Percentiles rank a stretch among this genome's conserved stretches.
These are phyloP conservation scores for Coniosporium tulheliwenetii DNA, from an alignment of 2,329 filamentous ascomycete genomes.

Conservation along the genomic window DNA sequence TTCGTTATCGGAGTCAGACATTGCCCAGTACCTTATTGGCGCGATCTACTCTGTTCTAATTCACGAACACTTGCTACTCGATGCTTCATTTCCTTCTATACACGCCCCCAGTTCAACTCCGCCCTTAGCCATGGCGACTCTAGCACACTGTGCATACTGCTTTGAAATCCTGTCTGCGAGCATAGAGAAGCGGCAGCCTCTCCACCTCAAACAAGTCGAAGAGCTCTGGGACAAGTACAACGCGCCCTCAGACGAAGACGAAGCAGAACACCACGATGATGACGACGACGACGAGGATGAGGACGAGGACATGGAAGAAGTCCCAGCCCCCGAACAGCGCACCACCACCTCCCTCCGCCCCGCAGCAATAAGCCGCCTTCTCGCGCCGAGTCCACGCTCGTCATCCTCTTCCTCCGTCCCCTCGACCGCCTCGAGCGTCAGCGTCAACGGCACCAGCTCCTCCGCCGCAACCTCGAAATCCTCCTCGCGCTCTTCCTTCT, in stretches of 20 bases:
- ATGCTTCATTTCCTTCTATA: too few species aligned
- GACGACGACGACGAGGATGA: constrained; percentile 9
- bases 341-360: constrained; percentile 13
- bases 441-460: constrained; percentile 25
- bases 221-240: constrained; percentile 47
- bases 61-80: too few species aligned
- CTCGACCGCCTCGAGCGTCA: constrained; percentile 29
- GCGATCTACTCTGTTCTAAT: too few species aligned
- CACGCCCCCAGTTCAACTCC: too few species aligned
- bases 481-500: constrained; percentile 14
- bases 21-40: too few species aligned
- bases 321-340: constrained; percentile 9
- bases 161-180: constrained; percentile 74
- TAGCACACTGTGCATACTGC: constrained; percentile 79
- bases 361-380: constrained; percentile 28
- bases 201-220: constrained; percentile 55
- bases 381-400: constrained; percentile 25
- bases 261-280: constrained; percentile 21
- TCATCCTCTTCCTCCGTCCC: constrained; percentile 33
- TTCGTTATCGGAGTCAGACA: too few species aligned
- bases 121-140: constrained; percentile 52
- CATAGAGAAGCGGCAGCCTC: constrained; percentile 52
- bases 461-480: constrained; percentile 29
- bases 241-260: constrained; percentile 15
- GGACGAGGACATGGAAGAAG: constrained; percentile 10